Percentiles rank a stretch among this genome's conserved stretches.
Evolutionary conservation across 352 stramenopile genomes (phyloP).

Genomic region (Globisporangium perplexum): DNA sequence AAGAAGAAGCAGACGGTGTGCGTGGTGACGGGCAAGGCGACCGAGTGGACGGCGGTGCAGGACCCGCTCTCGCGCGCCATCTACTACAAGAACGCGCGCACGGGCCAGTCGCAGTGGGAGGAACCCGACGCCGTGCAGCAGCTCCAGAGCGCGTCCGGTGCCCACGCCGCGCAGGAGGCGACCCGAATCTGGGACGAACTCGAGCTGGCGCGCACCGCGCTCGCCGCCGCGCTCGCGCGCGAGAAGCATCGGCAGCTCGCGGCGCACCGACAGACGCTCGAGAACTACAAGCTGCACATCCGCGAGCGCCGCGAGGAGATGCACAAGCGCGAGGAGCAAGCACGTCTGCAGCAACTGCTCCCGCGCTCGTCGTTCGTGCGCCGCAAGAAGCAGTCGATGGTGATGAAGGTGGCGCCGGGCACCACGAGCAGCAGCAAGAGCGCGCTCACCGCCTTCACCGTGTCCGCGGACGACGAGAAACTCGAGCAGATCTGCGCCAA

Average conservation of each 20-base stretch:
- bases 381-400: slow-evolving; percentile 65
- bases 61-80: slow-evolving; percentile 48
- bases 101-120: slow-evolving; percentile 63
- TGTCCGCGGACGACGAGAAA: slow-evolving; percentile 21
- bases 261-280: slow-evolving; percentile 23
- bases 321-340: slow-evolving; percentile 44
- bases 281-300: slow-evolving; percentile 31
- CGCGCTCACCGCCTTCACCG: neutral
- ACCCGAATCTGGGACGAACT: slow-evolving; percentile 55
- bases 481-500: slow-evolving; percentile 53
- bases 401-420: slow-evolving; percentile 35
- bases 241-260: slow-evolving; percentile 39
- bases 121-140: slow-evolving; percentile 56
- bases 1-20: slow-evolving; percentile 66
- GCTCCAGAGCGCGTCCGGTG: slow-evolving; percentile 37
- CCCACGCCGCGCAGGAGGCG: slow-evolving; percentile 46
- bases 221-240: slow-evolving; percentile 31
- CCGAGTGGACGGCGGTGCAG: slow-evolving; percentile 59
- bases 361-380: slow-evolving; percentile 58
- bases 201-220: slow-evolving; percentile 29
- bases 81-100: slow-evolving; percentile 71
- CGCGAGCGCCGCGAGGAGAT: slow-evolving; percentile 53
- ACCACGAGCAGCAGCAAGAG: neutral
- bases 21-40: slow-evolving; percentile 52
- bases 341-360: slow-evolving; percentile 47